Evolutionary conservation across 2,329 filamentous ascomycete genomes (phyloP).

Genomic region (Zymoseptoria passerinii): DNA sequence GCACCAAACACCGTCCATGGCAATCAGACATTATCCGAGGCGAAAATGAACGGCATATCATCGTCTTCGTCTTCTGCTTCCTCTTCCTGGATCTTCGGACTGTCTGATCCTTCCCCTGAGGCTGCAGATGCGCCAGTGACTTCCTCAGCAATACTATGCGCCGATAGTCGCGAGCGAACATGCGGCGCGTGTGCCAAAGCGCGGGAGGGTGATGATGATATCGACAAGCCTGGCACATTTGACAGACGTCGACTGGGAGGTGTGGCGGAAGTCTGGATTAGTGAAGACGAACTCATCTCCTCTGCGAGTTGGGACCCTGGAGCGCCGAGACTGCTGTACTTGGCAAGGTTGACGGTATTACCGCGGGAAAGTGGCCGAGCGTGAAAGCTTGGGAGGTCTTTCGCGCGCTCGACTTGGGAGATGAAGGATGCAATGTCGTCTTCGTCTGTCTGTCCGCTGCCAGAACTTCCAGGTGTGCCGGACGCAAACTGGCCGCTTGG

Average conservation of each 20-base stretch:
- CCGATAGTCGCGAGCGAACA: constrained; percentile 85
- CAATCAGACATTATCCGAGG: constrained; percentile 13
- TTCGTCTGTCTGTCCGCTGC: constrained; percentile 67
- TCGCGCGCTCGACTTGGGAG: constrained; percentile 78
- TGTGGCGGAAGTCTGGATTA: constrained; percentile 73
- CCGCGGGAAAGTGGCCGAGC: constrained; percentile 46
- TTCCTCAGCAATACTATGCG: constrained; percentile 70
- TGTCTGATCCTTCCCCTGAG: constrained; percentile 14
- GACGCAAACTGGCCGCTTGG: constrained; percentile 39
- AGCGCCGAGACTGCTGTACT: constrained; percentile 82
- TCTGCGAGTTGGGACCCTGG: constrained; percentile 84
- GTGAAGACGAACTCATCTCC: constrained; percentile 82
- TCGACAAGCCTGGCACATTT: constrained; percentile 60
- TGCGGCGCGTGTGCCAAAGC: constrained; percentile 86
- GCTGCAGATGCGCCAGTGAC: constrained; percentile 24
- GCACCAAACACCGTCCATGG: neutral
- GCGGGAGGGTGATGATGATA: constrained; percentile 78
- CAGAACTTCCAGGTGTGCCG: constrained; percentile 57
- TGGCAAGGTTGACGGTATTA: constrained; percentile 48
- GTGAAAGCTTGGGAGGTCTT: constrained; percentile 69
- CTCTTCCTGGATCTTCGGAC: constrained; percentile 14
- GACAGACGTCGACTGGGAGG: constrained; percentile 68
- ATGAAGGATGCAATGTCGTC: constrained; percentile 92
- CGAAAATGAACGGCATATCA: constrained; percentile 26
- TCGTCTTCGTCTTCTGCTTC: constrained; percentile 18